These are phyloP conservation scores for Eucalyptus pauciflora DNA, from an alignment of 345 rosid species.

Conservation along the genomic window DNA sequence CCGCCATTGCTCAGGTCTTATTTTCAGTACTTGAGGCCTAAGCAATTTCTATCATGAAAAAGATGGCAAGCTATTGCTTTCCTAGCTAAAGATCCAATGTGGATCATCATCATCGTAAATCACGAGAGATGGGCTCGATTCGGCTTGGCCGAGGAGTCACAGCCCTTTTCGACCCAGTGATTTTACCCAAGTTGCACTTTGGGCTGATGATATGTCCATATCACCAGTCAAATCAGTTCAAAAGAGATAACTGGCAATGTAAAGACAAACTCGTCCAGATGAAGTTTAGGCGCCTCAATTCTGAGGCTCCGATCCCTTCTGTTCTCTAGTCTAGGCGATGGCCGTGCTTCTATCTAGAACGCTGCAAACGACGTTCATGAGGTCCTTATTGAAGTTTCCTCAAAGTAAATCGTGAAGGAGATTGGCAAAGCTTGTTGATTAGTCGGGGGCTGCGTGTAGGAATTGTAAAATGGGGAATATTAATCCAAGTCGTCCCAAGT, in stretches of 20 bases:
- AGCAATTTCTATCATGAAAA: too few relatives aligned
- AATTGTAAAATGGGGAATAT: background rate
- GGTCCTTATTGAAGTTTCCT: too few relatives aligned
- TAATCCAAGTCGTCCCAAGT: background rate
- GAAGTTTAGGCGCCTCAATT: background rate
- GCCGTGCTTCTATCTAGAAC: too few relatives aligned
- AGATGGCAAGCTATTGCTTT: too few relatives aligned
- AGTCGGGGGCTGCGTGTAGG: background rate
- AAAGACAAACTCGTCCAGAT: background rate
- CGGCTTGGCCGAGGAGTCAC: accelerated
- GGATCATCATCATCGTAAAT: too few relatives aligned
- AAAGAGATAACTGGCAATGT: accelerated
- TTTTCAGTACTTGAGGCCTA: too few relatives aligned
- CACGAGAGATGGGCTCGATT: accelerated
- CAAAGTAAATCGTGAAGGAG: background rate
- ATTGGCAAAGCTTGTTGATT: background rate
- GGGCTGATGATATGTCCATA: background rate
- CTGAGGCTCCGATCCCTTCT: background rate
- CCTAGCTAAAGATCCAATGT: too few relatives aligned
- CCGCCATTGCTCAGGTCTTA: accelerated
- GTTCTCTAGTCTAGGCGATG: background rate
- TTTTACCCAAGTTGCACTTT: background rate
- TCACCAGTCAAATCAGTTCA: background rate
- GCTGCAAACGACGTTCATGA: background rate
- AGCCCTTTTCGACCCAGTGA: accelerated